Percentiles rank a stretch among this genome's conserved stretches.
Evolutionary conservation across 805 yeast genomes (phyloP).

Genomic region (Candida vaughaniae): DNA sequence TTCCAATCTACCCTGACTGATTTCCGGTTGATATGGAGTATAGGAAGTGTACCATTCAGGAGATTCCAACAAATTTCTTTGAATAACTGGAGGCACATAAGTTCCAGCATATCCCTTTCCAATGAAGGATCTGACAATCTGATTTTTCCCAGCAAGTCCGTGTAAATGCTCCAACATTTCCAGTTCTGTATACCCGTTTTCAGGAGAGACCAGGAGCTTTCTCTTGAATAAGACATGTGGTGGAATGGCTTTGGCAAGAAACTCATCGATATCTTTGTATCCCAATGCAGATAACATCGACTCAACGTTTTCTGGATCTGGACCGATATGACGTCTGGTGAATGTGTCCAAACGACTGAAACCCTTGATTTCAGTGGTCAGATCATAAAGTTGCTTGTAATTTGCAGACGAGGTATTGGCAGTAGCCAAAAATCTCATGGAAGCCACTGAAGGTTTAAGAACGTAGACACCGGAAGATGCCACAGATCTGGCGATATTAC

Average conservation of each 20-base stretch:
- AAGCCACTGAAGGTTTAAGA: not conserved
- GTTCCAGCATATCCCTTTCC: slow-evolving; percentile 97
- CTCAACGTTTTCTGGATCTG: slow-evolving; percentile 59
- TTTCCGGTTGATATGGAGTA: slow-evolving; percentile 98
- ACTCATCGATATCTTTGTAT: slow-evolving; percentile 63
- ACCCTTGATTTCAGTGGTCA: slow-evolving; percentile 27
- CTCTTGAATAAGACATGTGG: slow-evolving; percentile 68
- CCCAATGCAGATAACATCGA: slow-evolving; percentile 69
- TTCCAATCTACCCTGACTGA: slow-evolving; percentile 94
- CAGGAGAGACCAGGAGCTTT: slow-evolving; percentile 64
- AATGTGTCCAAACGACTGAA: slow-evolving; percentile 68
- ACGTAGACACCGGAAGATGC: too few species aligned
- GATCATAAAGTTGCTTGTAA: slow-evolving; percentile 46
- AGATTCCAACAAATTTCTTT: slow-evolving; percentile 84
- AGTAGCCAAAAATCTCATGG: slow-evolving; percentile 12
- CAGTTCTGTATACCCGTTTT: slow-evolving; percentile 74
- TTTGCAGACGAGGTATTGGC: slow-evolving; percentile 58
- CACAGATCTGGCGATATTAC: not conserved
- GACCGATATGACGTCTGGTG: slow-evolving; percentile 89
- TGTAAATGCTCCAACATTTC: slow-evolving; percentile 71
- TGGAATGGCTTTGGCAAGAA: slow-evolving; percentile 75
- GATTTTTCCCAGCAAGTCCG: slow-evolving; percentile 72
- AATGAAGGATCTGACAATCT: slow-evolving; percentile 69
- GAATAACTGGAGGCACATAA: slow-evolving; percentile 84
- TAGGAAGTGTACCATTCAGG: slow-evolving; percentile 99